Conservation (phyloP, 2,329 filamentous ascomycete species). For the Pseudogymnoascus sp. region DNA sequence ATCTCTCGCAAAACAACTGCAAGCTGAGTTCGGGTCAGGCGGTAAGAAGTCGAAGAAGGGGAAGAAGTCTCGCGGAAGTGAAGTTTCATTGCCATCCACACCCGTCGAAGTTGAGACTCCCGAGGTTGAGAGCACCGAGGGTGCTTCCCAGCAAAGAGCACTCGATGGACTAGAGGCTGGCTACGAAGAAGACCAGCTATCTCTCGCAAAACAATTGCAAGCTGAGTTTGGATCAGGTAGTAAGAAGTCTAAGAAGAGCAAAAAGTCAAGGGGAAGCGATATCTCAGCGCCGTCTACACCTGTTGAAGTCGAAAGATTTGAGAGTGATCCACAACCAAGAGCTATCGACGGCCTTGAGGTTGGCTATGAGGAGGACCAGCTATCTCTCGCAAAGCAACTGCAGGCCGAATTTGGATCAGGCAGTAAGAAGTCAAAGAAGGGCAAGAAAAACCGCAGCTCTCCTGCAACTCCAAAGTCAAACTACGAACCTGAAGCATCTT, state of each 20-base stretch:
- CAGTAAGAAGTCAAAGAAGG: constrained; percentile 32
- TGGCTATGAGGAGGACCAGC: constrained; percentile 9
- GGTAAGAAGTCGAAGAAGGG: constrained; percentile 27
- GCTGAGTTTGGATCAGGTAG: constrained; percentile 19
- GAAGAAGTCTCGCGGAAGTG: not conserved
- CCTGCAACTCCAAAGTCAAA: not conserved
- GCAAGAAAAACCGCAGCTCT: constrained; percentile 14
- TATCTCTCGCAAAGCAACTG: not conserved
- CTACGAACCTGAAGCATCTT: not conserved
- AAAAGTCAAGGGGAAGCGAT: not conserved
- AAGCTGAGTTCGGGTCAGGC: not conserved
- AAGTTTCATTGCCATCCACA: not conserved
- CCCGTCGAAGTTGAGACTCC: not conserved
- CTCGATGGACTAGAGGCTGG: constrained; percentile 12
- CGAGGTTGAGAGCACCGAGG: not conserved
- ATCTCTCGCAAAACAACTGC: not conserved
- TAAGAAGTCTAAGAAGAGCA: constrained; percentile 25
- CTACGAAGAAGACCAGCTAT: constrained; percentile 22
- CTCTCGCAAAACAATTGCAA: constrained; percentile 20
- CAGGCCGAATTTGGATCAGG: constrained; percentile 15
- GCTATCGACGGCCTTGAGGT: constrained; percentile 10
- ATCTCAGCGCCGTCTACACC: not conserved
- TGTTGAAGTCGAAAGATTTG: not conserved
- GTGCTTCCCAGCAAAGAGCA: not conserved
- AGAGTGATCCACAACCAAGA: constrained; percentile 12